phyloP scores from a whole-genome alignment of 1,284 basidiomycete species.

The Fistulina hepatica region DNA sequence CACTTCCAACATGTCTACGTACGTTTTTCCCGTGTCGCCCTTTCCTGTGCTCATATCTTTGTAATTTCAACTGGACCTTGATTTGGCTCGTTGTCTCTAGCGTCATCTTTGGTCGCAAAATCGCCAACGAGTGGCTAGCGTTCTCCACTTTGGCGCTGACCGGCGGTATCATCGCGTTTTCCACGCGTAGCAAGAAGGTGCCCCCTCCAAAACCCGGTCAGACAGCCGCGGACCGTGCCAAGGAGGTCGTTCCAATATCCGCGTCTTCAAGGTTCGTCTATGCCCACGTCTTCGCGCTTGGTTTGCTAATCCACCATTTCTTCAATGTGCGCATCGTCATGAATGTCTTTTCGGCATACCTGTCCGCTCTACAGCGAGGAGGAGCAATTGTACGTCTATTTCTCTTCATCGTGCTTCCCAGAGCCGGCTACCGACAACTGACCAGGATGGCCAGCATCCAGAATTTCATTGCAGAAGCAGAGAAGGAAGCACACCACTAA shows the following conservation, averaged over 20 bases:
- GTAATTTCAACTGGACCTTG: no score
- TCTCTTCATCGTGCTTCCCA: conserved; percentile 2
- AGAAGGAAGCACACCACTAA: no score
- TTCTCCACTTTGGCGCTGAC: conserved; percentile 50
- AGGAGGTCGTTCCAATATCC: conserved; percentile 48
- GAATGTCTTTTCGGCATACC: background rate
- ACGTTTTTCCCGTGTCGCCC: no score
- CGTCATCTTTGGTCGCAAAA: conserved; percentile 59
- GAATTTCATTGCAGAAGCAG: conserved; percentile 67
- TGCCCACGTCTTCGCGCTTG: background rate
- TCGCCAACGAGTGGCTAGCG: conserved; percentile 70
- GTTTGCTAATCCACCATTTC: no score
- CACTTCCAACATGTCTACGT: no score
- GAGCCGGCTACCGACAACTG: conserved; percentile 20
- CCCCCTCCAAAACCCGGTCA: no score
- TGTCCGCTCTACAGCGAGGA: conserved; percentile 39
- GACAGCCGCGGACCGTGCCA: conserved; percentile 39
- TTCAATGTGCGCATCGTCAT: no score
- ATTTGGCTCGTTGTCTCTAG: no score
- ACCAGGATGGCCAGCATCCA: conserved; percentile 52
- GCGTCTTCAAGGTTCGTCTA: conserved; percentile 52
- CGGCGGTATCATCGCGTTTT: conserved; percentile 38
- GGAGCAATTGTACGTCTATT: conserved; percentile 54
- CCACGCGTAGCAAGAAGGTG: conserved; percentile 44
- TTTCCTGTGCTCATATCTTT: no score